These are phyloP conservation scores for Leishmania tropica DNA, from an alignment of 208 protist species.

Conservation along the genomic window DNA sequence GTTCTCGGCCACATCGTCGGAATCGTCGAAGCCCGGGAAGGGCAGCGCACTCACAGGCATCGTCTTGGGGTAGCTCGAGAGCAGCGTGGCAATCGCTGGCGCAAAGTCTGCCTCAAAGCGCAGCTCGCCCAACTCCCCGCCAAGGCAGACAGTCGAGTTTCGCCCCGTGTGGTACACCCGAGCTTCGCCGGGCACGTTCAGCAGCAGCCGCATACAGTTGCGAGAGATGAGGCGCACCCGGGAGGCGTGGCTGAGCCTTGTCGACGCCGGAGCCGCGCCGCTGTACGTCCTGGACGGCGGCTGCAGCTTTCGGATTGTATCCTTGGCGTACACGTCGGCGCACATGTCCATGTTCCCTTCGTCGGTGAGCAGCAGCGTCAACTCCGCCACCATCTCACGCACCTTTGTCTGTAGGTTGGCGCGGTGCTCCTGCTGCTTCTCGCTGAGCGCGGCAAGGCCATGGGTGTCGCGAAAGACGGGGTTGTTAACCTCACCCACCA, in stretches of 20 bases:
- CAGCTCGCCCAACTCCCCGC: conserved; percentile 38
- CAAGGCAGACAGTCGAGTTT: conserved; percentile 62
- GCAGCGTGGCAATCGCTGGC: conserved; percentile 59
- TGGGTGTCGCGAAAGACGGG: conserved; percentile 33
- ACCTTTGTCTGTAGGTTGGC: conserved; percentile 22
- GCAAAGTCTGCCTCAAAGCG: conserved; percentile 73
- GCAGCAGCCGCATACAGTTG: conserved; percentile 48
- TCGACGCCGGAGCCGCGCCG: conserved; percentile 6
- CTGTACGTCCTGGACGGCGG: conserved; percentile 34
- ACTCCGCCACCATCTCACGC: conserved; percentile 44
- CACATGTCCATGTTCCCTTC: conserved; percentile 58
- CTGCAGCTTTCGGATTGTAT: conserved; percentile 56
- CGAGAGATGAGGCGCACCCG: conserved; percentile 40
- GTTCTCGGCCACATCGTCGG: conserved; percentile 54
- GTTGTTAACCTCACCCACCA: conserved; percentile 47
- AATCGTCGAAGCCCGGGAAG: conserved; percentile 59
- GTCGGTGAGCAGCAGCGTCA: conserved; percentile 44
- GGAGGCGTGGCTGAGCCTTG: conserved; percentile 6
- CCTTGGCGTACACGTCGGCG: conserved; percentile 53
- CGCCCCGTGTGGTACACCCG: conserved; percentile 57
- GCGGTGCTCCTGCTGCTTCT: conserved; percentile 22
- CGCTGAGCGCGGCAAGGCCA: conserved; percentile 36
- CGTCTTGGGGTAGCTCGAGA: conserved; percentile 38
- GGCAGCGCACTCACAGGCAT: conserved; percentile 41
- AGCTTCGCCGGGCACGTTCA: conserved; percentile 57